Base-by-base conservation (phyloP, 768 basidiomycete species). In the Lactarius indigo region DNA sequence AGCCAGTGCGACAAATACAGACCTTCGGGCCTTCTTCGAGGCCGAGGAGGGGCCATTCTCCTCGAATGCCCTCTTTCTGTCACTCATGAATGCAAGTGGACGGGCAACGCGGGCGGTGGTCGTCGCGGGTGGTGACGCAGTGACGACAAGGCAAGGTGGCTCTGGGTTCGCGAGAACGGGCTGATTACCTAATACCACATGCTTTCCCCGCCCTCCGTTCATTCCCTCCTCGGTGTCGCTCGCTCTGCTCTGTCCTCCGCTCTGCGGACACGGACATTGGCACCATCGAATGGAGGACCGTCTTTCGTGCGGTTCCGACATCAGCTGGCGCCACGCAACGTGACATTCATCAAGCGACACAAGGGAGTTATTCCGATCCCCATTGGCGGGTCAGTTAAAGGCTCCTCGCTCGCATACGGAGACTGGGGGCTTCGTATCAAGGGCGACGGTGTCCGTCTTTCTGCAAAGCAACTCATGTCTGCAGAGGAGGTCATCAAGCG, bases 401-500 rank as follows among this genome's bases (percentile, higher is more conserved):
- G 96, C 26, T 96, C 97, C 5, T 94, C 94, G 1, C 85, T 98
- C 47, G 87, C 92, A 15, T 92, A 87, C 72, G 97, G 96, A 44
- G 90, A 96, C 8, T 99, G 88, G 84, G 97, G 97, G 12, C 85
- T 98, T 56, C 79, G 96, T 61, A 90, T 97, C 56, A 91, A 91
- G 72, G 90, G 89, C 0, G 84, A 91, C 64, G 92, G 93, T 1
- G 84, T 84, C 57, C 82, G 96, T 37, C 79, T 98, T 17, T 90
- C 86, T 23, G 96, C 94, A 1, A 96, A 96, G 77, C 94, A 96
- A 79, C 85, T 99, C 20, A 84, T 86, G 61, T 88, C 91, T 0
- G 92, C 90, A 0, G 89, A 94, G 78, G 92, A 93, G 63, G 89
- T 94, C 55, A 87, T 98, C 65, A 89, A 91, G 81, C 84, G 91